phyloP scores from a whole-genome alignment of 768 basidiomycete species.

The Calocybe gangraenosa region DNA sequence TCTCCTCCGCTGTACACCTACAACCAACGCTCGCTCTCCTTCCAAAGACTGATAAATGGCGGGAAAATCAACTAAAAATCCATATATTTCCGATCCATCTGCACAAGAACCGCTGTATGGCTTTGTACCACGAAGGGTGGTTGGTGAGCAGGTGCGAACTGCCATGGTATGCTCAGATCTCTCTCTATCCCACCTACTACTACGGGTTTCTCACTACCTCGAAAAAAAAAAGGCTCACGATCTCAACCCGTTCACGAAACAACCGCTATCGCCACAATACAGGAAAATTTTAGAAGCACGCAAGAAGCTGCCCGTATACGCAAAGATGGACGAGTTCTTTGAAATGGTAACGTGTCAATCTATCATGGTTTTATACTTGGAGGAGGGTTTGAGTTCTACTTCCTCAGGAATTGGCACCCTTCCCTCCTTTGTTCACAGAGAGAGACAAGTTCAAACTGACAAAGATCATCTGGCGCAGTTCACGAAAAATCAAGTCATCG shows the following conservation, averaged over 20 bases:
- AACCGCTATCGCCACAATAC: slow-evolving; percentile 74
- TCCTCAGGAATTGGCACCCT: slow-evolving; percentile 37
- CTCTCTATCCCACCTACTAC: not conserved
- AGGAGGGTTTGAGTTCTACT: slow-evolving; percentile 42
- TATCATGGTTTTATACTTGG: slow-evolving; percentile 21
- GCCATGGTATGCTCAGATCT: slow-evolving; percentile 66
- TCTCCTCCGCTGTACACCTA: too few relatives aligned
- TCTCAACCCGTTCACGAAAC: slow-evolving; percentile 85
- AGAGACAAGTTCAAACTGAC: slow-evolving; percentile 23
- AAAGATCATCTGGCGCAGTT: slow-evolving; percentile 50
- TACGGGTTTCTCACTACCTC: slow-evolving; percentile 6
- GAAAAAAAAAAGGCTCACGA: slow-evolving; percentile 77
- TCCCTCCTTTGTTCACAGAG: slow-evolving; percentile 20
- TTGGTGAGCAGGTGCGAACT: slow-evolving; percentile 56
- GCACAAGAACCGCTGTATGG: slow-evolving; percentile 64
- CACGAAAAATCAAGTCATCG: slow-evolving; percentile 75
- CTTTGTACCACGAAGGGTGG: slow-evolving; percentile 67
- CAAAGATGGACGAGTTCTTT: slow-evolving; percentile 91
- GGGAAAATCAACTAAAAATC: slow-evolving; percentile 9
- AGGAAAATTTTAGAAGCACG: slow-evolving; percentile 80
- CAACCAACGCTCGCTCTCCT: too few relatives aligned
- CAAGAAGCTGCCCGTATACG: slow-evolving; percentile 86
- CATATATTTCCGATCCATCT: too few relatives aligned
- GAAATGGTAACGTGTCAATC: slow-evolving; percentile 77
- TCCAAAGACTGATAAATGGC: too few relatives aligned